Evolutionary conservation across 176 grass and related monocot genomes (phyloP).

Genomic region (Aegilops sharonensis): DNA sequence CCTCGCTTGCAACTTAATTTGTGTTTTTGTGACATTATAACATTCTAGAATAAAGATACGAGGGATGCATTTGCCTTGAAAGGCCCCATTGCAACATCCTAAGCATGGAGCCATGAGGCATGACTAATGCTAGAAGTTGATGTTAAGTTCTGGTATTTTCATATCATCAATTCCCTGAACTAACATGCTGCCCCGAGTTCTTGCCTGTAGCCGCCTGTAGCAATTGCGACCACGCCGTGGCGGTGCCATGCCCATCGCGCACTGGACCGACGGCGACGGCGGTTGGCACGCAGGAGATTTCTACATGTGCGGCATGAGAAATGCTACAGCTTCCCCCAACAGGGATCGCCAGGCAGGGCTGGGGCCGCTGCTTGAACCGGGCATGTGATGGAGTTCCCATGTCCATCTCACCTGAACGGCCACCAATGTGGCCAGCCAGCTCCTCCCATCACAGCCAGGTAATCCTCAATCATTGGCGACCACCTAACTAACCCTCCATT

Average conservation of each 20-base stretch:
- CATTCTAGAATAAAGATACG: neutral
- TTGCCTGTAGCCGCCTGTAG: neutral
- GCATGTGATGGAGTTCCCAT: constrained; percentile 32
- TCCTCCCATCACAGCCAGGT: constrained; percentile 15
- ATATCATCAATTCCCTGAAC: neutral
- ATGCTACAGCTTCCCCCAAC: constrained; percentile 2
- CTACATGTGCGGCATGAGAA: constrained; percentile 8
- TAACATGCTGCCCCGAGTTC: neutral
- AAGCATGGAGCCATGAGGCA: neutral
- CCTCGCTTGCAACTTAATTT: neutral
- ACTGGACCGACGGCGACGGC: neutral
- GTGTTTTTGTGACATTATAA: neutral
- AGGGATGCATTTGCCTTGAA: neutral
- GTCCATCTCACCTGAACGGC: constrained; percentile 21
- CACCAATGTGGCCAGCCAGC: neutral
- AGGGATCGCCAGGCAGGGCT: constrained; percentile 19
- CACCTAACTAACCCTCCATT: constrained; percentile 23
- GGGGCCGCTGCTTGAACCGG: neutral
- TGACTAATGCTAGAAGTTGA: neutral
- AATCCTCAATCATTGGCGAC: constrained; percentile 36
- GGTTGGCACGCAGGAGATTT: neutral
- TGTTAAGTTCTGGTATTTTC: neutral
- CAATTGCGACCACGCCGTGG: neutral
- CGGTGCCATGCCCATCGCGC: neutral
- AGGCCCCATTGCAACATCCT: neutral